Base-by-base conservation (phyloP, 139 green algal species). In the Ulvella scutata region DNA sequence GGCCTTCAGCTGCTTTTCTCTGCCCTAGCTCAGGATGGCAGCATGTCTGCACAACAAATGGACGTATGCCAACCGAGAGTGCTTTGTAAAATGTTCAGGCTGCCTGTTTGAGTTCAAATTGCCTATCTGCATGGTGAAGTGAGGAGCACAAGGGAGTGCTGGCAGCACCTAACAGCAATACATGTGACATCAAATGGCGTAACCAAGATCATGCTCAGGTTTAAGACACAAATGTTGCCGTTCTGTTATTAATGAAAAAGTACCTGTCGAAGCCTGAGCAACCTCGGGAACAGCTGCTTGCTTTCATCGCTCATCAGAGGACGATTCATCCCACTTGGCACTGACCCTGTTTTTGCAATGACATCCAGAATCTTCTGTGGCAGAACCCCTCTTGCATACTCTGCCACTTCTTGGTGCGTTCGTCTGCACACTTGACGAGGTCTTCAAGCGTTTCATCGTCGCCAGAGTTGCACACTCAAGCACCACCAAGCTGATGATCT, bases 211-310 rank as follows among this genome's bases (percentile, higher is more conserved):
- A n/a, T n/a, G n/a, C n/a, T n/a, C n/a, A n/a, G n/a, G n/a, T n/a
- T n/a, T n/a, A n/a, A n/a, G n/a, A n/a, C n/a, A n/a, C n/a, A n/a
- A n/a, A n/a, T n/a, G n/a, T n/a, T n/a, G n/a, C n/a, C n/a, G n/a
- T n/a, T n/a, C n/a, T n/a, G n/a, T n/a, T n/a, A n/a, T n/a, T n/a
- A n/a, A n/a, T n/a, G 40, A 13, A 17, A 59, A 17, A n/a, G 51
- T 23, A 67, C 92, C 80, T 97, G 92, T 17, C 92, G 84, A 76
- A 97, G 85, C 29, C 85, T 81, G 60, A 96, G 79, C 77, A 96
- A 80, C 28, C 84, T 83, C 37, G 75, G 67, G 74, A 95, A 79
- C 72, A 93, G 31, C 36, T 78, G 79, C 6, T 81, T 72, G 73
- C 88, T 87, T 43, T 90, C 84, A n/a, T 36, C 38, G 9, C 35